phyloP scores from a whole-genome alignment of 306 rosid genomes.

The Urtica urens region DNA sequence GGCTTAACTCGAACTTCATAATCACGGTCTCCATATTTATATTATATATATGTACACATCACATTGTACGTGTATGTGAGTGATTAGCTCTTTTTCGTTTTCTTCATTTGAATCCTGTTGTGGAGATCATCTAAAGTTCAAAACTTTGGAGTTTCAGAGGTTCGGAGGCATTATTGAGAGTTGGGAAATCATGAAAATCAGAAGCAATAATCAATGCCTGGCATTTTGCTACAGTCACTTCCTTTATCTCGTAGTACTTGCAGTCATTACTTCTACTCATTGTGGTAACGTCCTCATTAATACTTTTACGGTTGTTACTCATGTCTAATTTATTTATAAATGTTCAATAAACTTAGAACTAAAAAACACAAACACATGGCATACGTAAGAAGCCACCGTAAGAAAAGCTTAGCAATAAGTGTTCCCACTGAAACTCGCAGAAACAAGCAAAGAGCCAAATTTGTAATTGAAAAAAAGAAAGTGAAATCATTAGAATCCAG shows the following conservation, averaged over 20 bases:
- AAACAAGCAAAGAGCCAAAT: too few species aligned
- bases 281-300: conserved; percentile 45
- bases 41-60: neutral
- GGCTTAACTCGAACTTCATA: too few species aligned
- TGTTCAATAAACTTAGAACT: too few species aligned
- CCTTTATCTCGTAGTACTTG: conserved; percentile 28
- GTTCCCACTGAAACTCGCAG: too few species aligned
- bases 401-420: too few species aligned
- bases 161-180: conserved; percentile 1
- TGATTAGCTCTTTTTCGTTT: conserved; percentile 18
- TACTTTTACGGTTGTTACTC: too few species aligned
- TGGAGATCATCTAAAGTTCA: conserved; percentile 8
- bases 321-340: too few species aligned
- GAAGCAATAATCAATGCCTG: conserved; percentile 14
- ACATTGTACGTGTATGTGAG: neutral
- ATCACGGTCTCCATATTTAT: neutral
- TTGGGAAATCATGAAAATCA: conserved; percentile 29
- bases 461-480: too few species aligned
- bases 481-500: too few species aligned
- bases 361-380: too few species aligned
- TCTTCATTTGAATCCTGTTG: conserved; percentile 21
- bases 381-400: too few species aligned
- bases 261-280: conserved; percentile 35
- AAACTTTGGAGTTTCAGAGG: conserved; percentile 1
- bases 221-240: conserved; percentile 22